Evolutionary conservation across 345 rosid species (phyloP), one percentile per base, ranked within the genome.

Genomic region (Jatropha curcas): DNA sequence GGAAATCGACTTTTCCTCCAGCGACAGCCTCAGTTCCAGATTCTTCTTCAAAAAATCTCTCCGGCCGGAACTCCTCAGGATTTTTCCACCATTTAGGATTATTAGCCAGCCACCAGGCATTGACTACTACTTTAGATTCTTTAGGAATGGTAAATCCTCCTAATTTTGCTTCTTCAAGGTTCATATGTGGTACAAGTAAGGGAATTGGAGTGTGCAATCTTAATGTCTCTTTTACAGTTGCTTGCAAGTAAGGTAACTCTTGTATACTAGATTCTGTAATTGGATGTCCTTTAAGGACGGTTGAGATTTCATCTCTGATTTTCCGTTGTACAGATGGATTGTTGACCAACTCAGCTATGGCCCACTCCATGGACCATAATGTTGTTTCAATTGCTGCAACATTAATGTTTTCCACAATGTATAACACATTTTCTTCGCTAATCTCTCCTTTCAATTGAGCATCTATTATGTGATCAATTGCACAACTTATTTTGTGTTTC

Each of bases 281-380:
- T 6, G 77, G 71, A 0, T 64, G 35, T 41, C 85, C 84, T 46
- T 76, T 72, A 1, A 87, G 82, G 53, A 82, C 83, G 0, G 60
- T 27, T 0, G 71, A 25, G 71, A 89, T 83, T 67, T 89, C 91
- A 0, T 76, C 71, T 10, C 91, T 82, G 70, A 89, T 79, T 71
- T 80, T 87, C 31, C 24, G 39, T 53, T 89, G 89, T 39, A 85
- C 83, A 0, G 46, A 17, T 7, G 93, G 93, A 72, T 87, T 84
- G 74, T 87, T 84, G 34, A 83, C 93, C 39, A 89, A 64, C 70
- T 87, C 93, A 0, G 93, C 90, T 53, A 89, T 87, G 16, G 86
- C 90, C 93, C 93, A 87, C 55, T 89, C 90, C 86, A 87, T 89
- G 12, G 93, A 89, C 93, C 90, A 89, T 9, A 89, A 59, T 0